Base-by-base conservation (phyloP, 768 basidiomycete species). In the Lentinula raphanica region DNA sequence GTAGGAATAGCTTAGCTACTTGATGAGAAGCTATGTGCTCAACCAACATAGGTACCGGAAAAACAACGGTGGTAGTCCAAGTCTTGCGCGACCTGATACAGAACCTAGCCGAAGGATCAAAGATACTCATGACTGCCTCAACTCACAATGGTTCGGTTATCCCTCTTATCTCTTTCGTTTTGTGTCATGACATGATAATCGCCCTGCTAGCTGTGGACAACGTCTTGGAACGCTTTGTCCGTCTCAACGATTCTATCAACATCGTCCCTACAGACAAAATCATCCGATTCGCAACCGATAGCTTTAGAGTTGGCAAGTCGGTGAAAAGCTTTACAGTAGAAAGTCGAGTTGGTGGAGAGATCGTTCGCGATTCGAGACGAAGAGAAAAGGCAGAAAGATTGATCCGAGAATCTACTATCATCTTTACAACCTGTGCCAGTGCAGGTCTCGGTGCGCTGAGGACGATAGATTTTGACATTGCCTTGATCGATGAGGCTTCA, bases 191-290 rank as follows among this genome's bases (percentile, higher is more conserved):
- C 23, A 11, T n/a, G 7, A 12, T n/a, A 8, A 11, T 28, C 45
- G 21, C n/a, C n/a, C n/a, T n/a, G n/a, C n/a, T 40, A 86, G 86
- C 86, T 15, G 85, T 87, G 5, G 87, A 87, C 65, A 88, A 87
- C 38, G 86, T 88, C 5, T 68, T 87, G 13, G 83, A 88, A 65
- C 77, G 85, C 6, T 86, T 88, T 64, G 69, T 83, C 0, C 70
- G 68, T 3, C 55, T 79, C 32, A 87, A 87, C 63, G 70, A 69
- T 19, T 59, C 59, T 8, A 67, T 73, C 19, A 65, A 69, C 11
- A 66, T 87, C n/a, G 67, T 88, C 2, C 59, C 66, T 0, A 79
- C 83, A 32, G 80, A 85, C 5, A 71, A 82, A 58, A 82, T 88
- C n/a, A 74, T 87, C 3, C 84, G 86, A 1, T 84, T 85, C 5